Conservation (phyloP, 2,329 filamentous ascomycete species). For the Fonsecaea multimorphosa region DNA sequence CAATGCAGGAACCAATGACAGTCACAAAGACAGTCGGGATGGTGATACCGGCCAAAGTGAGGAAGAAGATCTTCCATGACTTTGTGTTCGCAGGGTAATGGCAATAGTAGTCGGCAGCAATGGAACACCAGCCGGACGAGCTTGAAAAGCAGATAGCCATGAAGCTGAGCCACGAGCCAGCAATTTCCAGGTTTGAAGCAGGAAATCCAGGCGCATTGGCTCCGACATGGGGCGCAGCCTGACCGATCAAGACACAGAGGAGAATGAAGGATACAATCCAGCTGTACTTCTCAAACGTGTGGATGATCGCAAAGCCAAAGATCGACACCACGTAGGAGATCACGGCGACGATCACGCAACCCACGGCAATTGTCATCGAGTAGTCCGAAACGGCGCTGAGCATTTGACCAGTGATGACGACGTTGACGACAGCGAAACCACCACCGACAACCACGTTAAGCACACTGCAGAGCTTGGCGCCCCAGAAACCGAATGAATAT, state of each 20-base stretch:
- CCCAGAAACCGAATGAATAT: slow-evolving; percentile 44
- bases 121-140: slow-evolving; percentile 38
- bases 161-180: slow-evolving; percentile 41
- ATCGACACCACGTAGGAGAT: slow-evolving; percentile 42
- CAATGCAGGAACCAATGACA: slow-evolving; percentile 51
- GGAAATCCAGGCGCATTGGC: slow-evolving; percentile 44
- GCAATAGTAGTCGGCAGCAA: slow-evolving; percentile 40
- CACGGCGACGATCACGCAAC: slow-evolving; percentile 44
- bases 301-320: slow-evolving; percentile 42
- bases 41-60: slow-evolving; percentile 33
- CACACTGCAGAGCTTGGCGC: slow-evolving; percentile 42
- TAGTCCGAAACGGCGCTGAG: slow-evolving; percentile 46
- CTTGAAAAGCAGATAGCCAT: slow-evolving; percentile 38
- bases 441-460: slow-evolving; percentile 42
- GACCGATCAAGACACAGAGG: slow-evolving; percentile 56
- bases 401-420: slow-evolving; percentile 45
- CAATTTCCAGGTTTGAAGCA: slow-evolving; percentile 43
- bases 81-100: slow-evolving; percentile 37
- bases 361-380: slow-evolving; percentile 42
- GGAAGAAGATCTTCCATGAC: slow-evolving; percentile 35
- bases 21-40: slow-evolving; percentile 48
- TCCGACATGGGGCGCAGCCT: slow-evolving; percentile 54
- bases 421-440: slow-evolving; percentile 44
- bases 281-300: slow-evolving; percentile 43
- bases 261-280: slow-evolving; percentile 44